These are phyloP conservation scores for Paspalum notatum DNA, from an alignment of 176 grass and related monocot species.

Conservation along the genomic window DNA sequence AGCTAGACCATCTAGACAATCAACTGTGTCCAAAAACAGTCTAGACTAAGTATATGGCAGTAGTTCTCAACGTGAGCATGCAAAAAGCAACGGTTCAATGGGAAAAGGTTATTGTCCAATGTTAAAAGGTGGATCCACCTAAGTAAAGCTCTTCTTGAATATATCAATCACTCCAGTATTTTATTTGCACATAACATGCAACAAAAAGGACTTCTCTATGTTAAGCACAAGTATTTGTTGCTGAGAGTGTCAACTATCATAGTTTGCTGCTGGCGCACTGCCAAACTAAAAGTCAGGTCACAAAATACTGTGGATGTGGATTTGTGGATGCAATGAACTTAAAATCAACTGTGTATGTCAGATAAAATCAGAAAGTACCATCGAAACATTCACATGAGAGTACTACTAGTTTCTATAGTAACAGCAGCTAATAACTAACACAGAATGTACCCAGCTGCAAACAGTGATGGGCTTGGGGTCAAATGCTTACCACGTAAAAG, in stretches of 20 bases:
- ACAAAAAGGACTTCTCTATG: neutral
- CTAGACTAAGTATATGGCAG: neutral
- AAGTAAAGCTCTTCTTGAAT: conserved; percentile 14
- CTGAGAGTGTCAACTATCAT: neutral
- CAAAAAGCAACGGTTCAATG: neutral
- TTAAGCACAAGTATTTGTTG: conserved; percentile 11
- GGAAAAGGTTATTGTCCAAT: neutral
- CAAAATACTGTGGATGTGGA: neutral
- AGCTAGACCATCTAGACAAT: no score
- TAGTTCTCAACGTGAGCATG: neutral
- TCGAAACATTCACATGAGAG: neutral
- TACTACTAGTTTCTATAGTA: neutral
- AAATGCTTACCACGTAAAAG: conserved; percentile 69
- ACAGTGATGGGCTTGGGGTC: neutral
- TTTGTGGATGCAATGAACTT: conserved; percentile 6
- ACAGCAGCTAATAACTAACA: neutral
- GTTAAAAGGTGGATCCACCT: neutral
- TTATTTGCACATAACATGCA: neutral
- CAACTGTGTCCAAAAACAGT: no score
- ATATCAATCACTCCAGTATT: conserved; percentile 1
- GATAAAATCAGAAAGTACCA: conserved; percentile 14
- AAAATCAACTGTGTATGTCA: neutral
- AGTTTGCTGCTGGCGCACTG: neutral
- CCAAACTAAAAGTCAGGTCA: conserved; percentile 6
- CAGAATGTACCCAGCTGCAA: neutral